Evolutionary conservation across 2,329 filamentous ascomycete genomes (phyloP), one percentile per base, ranked within the genome.

Genomic region (Phialophora chinensis): DNA sequence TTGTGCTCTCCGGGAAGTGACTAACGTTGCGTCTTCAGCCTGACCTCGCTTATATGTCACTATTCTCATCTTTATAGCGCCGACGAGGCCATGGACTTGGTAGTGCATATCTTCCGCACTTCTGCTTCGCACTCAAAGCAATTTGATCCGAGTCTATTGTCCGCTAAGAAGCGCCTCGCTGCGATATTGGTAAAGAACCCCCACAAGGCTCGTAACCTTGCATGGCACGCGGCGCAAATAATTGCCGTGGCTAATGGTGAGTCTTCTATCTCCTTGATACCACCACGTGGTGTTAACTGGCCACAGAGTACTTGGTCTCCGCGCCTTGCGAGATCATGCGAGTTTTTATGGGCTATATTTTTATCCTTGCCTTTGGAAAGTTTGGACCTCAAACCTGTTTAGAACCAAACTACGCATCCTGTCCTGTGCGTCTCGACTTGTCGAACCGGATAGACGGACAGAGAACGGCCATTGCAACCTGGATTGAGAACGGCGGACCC

Each of bases 201-300:
- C 17, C 57, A 60, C 14, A 68, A 70, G 52, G 65, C 66, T 6
- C 65, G 68, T 12, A 66, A 68, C 29, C 57, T 70, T 8, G 68
- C 63, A n/a, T 70, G 68, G 68, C 68, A 70, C 25, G 68, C 68
- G 8, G 68, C 66, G 33, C 66, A 79, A 75, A 78, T 83, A 69
- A 81, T 82, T 71, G 78, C 77, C 55, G 76, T 83, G 67, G 79
- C 82, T 60, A 81, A 77, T 4, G 81, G 49, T 52, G 14, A 52
- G 49, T 27, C 25, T 20, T 23, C 20, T 20, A 52, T 52, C n/a
- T 52, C 20, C 20, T 52, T 23, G 7, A 14, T 17, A 5, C 49
- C 1, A 27, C 27, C 20, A 52, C 10, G 20, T 52, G 10, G 23
- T 27, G 7, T 17, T 12, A 6, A 12, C 4, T 7, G 23, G 27